A percentile compares a stretch with the other conserved stretches of the same genome.
Evolutionary conservation across 2,329 filamentous ascomycete genomes (phyloP).

Genomic region (Aspergillus persii): DNA sequence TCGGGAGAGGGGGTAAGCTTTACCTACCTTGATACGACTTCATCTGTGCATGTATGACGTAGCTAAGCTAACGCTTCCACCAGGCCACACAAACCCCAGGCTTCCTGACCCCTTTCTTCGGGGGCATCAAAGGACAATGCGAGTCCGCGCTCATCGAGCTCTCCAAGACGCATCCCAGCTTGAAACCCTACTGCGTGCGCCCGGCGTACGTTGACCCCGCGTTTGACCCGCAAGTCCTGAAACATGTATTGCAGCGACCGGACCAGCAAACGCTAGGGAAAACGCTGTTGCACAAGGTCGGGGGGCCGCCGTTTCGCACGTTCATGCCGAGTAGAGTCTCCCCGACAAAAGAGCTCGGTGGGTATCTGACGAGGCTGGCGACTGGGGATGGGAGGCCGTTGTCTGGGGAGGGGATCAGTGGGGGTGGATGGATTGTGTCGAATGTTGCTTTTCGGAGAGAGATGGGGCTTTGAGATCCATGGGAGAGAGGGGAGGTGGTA

Average conservation of each 20-base stretch:
- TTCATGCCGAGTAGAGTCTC: conserved; percentile 26
- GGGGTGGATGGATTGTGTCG: conserved; percentile 11
- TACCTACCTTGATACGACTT: too few species aligned
- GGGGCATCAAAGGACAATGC: conserved; percentile 64
- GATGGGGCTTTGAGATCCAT: conserved; percentile 4
- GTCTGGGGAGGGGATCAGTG: conserved; percentile 5
- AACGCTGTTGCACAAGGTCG: conserved; percentile 21
- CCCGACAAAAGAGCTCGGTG: conserved; percentile 50
- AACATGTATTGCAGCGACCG: conserved; percentile 20
- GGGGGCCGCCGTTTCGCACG: conserved; percentile 1
- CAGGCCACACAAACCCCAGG: conserved; percentile 46
- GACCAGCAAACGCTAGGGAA: conserved; percentile 20
- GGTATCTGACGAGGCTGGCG: conserved; percentile 50
- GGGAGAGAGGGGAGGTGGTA: not conserved
- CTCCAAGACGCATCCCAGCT: conserved; percentile 36
- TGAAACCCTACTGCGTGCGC: conserved; percentile 58
- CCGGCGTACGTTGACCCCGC: conserved; percentile 59
- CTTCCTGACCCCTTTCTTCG: conserved; percentile 57
- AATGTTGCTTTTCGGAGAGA: conserved; percentile 12
- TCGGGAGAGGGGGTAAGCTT: conserved; percentile 51
- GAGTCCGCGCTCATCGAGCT: conserved; percentile 61
- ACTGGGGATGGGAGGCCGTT: conserved; percentile 12
- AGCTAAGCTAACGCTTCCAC: not conserved
- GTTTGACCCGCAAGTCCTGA: conserved; percentile 41
- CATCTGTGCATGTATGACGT: not conserved